Evolutionary conservation across 768 basidiomycete species (phyloP).

Genomic region (Mycena filopes): DNA sequence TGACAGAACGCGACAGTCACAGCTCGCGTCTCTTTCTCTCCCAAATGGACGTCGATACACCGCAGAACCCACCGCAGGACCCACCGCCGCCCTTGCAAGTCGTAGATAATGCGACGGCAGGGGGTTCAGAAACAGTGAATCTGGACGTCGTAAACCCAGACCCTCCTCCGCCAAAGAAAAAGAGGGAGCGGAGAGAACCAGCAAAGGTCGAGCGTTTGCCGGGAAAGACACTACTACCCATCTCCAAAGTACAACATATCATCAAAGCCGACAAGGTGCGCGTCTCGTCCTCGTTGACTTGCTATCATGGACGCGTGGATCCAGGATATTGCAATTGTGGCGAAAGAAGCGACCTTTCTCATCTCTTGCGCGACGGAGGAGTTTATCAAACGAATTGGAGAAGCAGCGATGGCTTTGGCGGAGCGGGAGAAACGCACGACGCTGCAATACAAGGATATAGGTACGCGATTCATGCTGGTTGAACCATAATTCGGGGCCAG

Average conservation of each 20-base stretch:
- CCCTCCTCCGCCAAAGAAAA: constrained; percentile 39
- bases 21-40: background rate
- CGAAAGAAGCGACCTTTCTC: constrained; percentile 81
- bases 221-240: constrained; percentile 81
- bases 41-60: constrained; percentile 23
- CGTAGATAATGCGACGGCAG: constrained; percentile 4
- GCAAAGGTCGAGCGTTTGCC: constrained; percentile 46
- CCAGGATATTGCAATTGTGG: constrained; percentile 81
- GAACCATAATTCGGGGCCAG: background rate
- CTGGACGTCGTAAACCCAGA: background rate
- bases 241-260: constrained; percentile 84
- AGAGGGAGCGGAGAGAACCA: constrained; percentile 41
- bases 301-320: constrained; percentile 3
- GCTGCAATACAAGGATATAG: constrained; percentile 83
- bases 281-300: constrained; percentile 4
- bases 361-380: constrained; percentile 90
- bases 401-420: constrained; percentile 78
- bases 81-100: background rate
- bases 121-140: background rate
- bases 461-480: constrained; percentile 53
- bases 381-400: constrained; percentile 80
- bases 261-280: constrained; percentile 86
- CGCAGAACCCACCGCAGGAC: background rate
- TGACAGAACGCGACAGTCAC: background rate
- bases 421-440: constrained; percentile 77